Base-by-base conservation (phyloP, 1,139 yeast species). In the Zygosaccharomyces pseudobailii region DNA sequence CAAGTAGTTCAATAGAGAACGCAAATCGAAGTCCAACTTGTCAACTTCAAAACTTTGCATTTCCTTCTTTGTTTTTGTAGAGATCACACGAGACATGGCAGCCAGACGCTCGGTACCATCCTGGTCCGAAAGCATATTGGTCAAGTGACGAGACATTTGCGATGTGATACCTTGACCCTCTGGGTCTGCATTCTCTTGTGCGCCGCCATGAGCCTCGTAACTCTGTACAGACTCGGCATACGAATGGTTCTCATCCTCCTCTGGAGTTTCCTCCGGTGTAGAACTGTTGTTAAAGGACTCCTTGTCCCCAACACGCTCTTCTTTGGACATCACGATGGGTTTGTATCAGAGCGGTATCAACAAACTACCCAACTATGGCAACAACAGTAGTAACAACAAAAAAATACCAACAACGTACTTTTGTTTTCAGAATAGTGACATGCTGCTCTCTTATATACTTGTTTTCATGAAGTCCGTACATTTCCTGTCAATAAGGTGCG, bases 1-100 rank as follows among this genome's bases (percentile, higher is more conserved):
- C 48, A 71, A 56, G 51, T 70, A 70, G 46, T 72, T 66, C 42
- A 75, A 60, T 27, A 75, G 52, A 23, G 71, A 61, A 45, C 68
- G 59, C 41, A 73, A 59, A 55, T 72, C 75, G 50, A 72, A 71
- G 54, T 72, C 73, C 47, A 64, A 42, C 8, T 70, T 68, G 49
- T 71, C 64, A 39, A 72, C 61, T 50, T 67, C 71, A 41, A 72
- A 65, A 34, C 59, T 54, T 40, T 68, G 71, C 63, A 67, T 58
- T 49, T 66, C 61, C 42, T 58, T 59, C 48, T 67, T 66, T 33
- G 72, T 69, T 59, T 71, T 67, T 10, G 71, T 67, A 21, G 75
- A 71, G 41, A 72, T 55, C 34, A 70, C 71, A 56, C 74, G 66
- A 3, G 74, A 69, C 49, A 72, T 61, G 20, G 74, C 65, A 53